phyloP scores from a whole-genome alignment of 2,329 filamentous ascomycete genomes.

The Monilinia fructicola region DNA sequence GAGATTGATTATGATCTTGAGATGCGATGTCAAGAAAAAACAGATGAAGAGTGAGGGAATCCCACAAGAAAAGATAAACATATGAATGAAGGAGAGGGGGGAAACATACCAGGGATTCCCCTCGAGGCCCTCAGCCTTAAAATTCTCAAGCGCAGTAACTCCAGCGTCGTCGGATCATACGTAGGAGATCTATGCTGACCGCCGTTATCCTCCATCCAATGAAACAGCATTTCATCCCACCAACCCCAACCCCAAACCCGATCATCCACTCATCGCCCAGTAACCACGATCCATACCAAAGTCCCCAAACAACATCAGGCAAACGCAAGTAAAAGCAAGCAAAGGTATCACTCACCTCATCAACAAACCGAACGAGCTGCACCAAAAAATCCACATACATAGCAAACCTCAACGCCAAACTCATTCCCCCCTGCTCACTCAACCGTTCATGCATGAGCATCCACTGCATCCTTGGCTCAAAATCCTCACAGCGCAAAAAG shows the following conservation, averaged over 20 bases:
- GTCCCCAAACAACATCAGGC: too few relatives aligned
- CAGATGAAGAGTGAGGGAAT: not conserved
- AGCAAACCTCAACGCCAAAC: slow-evolving; percentile 53
- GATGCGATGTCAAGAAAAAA: not conserved
- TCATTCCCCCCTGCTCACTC: slow-evolving; percentile 52
- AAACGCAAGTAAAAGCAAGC: too few relatives aligned
- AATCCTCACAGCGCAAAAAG: slow-evolving; percentile 52
- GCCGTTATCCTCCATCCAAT: slow-evolving; percentile 31
- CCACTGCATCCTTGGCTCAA: slow-evolving; percentile 54
- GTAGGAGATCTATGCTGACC: slow-evolving; percentile 46
- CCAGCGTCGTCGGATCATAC: slow-evolving; percentile 57
- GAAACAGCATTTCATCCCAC: slow-evolving; percentile 7
- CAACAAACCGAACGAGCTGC: slow-evolving; percentile 53
- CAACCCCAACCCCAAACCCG: too few relatives aligned
- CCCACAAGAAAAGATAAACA: not conserved
- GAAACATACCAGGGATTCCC: slow-evolving; percentile 46
- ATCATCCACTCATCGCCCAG: not conserved
- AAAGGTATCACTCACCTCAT: slow-evolving; percentile 46
- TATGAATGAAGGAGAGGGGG: not conserved
- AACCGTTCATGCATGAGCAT: slow-evolving; percentile 58
- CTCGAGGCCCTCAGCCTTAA: slow-evolving; percentile 54
- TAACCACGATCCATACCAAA: not conserved
- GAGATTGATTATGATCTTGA: not conserved
- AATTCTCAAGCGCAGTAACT: slow-evolving; percentile 50
- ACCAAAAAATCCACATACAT: slow-evolving; percentile 57